Evolutionary conservation across 371 early-diverging fungal species (phyloP).

Genomic region (Rhizopus delemar): DNA sequence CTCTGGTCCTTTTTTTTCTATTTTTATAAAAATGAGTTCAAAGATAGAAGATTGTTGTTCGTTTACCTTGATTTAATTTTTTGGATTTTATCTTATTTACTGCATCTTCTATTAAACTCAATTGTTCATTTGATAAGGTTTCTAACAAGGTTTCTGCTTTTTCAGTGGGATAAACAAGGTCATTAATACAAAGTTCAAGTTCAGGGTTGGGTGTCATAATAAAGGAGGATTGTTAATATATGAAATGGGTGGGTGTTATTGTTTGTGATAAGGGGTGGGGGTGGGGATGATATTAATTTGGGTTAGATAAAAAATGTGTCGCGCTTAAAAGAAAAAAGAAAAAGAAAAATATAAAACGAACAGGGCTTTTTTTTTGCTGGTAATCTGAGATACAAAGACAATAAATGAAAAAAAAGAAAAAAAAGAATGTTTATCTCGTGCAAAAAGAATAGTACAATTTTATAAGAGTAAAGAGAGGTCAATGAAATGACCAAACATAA

Average conservation of each 20-base stretch:
- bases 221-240: not conserved
- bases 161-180: conserved; percentile 40
- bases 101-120: conserved; percentile 40
- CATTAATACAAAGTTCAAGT: conserved; percentile 35
- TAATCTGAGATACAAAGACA: too few species aligned
- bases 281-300: not conserved
- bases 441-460: too few species aligned
- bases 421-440: too few species aligned
- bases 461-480: too few species aligned
- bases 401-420: too few species aligned
- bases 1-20: not conserved
- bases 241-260: too few species aligned
- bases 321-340: not conserved
- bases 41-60: not conserved
- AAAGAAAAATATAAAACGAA: not conserved
- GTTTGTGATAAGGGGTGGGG: not conserved
- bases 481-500: too few species aligned
- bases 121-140: conserved; percentile 39
- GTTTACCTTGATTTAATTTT: conserved; percentile 22
- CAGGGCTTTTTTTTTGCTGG: too few species aligned
- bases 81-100: conserved; percentile 40
- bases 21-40: not conserved
- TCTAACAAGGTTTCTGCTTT: conserved; percentile 38
- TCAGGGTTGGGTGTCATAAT: conserved; percentile 16
- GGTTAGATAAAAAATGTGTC: not conserved